phyloP scores from a whole-genome alignment of 306 rosid species.

The Cercis canadensis region DNA sequence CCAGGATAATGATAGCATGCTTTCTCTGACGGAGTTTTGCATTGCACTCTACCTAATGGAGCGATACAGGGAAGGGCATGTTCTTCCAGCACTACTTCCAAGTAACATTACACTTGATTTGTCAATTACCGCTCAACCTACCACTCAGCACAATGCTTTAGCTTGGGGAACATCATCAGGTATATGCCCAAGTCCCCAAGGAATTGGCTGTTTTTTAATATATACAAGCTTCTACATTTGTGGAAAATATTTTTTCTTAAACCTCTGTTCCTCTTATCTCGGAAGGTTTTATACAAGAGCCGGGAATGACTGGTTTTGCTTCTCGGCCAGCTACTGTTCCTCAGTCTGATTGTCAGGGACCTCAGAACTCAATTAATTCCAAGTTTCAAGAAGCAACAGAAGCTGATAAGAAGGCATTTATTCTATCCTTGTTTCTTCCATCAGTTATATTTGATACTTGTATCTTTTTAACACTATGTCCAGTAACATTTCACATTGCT shows the following conservation, averaged over 20 bases:
- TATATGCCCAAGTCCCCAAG: slow-evolving; percentile 36
- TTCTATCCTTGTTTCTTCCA: slow-evolving; percentile 11
- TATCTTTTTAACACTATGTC: too few species aligned
- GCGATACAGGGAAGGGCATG: slow-evolving; percentile 87
- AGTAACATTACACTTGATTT: slow-evolving; percentile 69
- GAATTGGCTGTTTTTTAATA: neutral
- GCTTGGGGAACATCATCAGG: slow-evolving; percentile 80
- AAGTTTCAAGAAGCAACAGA: slow-evolving; percentile 88
- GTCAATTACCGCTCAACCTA: slow-evolving; percentile 65
- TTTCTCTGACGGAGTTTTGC: slow-evolving; percentile 96
- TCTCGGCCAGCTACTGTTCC: slow-evolving; percentile 63
- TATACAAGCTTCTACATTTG: slow-evolving; percentile 16
- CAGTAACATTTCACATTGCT: too few species aligned
- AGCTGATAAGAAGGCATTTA: slow-evolving; percentile 81
- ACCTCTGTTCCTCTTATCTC: slow-evolving; percentile 26
- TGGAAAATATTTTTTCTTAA: slow-evolving; percentile 28
- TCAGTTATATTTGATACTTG: too few species aligned
- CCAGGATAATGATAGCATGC: slow-evolving; percentile 99
- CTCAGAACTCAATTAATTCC: slow-evolving; percentile 63
- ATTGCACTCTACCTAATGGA: slow-evolving; percentile 94
- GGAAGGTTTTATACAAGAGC: slow-evolving; percentile 75
- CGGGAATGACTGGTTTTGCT: slow-evolving; percentile 63
- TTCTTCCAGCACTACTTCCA: slow-evolving; percentile 85
- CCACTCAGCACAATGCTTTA: slow-evolving; percentile 49
- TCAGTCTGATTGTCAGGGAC: slow-evolving; percentile 66